Conservation (phyloP, 768 basidiomycete species). For the Psilocybe subaeruginosa region DNA sequence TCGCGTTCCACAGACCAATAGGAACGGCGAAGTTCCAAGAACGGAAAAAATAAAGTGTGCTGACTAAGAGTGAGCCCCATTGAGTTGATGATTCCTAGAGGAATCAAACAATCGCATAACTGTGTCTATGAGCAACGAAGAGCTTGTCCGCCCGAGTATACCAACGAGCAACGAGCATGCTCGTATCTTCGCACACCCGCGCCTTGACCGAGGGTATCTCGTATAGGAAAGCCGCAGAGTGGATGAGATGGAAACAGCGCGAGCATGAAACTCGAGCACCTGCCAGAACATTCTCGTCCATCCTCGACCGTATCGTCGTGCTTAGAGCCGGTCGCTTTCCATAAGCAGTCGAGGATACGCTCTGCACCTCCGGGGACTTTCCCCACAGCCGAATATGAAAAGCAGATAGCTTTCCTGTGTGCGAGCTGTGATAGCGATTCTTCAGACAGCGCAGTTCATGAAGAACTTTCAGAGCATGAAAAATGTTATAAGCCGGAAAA, state of each 20-base stretch:
- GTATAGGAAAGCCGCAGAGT: slow-evolving; percentile 55
- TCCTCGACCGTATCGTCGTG: slow-evolving; percentile 62
- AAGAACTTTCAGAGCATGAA: slow-evolving; percentile 13
- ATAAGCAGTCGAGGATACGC: slow-evolving; percentile 53
- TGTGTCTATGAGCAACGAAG: slow-evolving; percentile 83
- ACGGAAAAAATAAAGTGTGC: slow-evolving; percentile 60
- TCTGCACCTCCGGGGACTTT: slow-evolving; percentile 94
- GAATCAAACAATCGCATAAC: slow-evolving; percentile 79
- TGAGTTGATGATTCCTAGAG: slow-evolving; percentile 65
- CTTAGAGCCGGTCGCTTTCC: slow-evolving; percentile 82
- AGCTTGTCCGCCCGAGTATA: slow-evolving; percentile 38
- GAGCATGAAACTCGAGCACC: slow-evolving; percentile 19
- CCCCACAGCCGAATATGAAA: slow-evolving; percentile 74
- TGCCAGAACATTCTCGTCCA: slow-evolving; percentile 51
- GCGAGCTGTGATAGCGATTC: slow-evolving; percentile 88
- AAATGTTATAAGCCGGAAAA: slow-evolving; percentile 22
- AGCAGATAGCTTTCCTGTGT: slow-evolving; percentile 57
- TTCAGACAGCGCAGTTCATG: slow-evolving; percentile 57
- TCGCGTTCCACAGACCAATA: background rate
- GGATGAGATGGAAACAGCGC: slow-evolving; percentile 51
- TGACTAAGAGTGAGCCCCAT: slow-evolving; percentile 91
- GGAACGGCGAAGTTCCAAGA: slow-evolving; percentile 55
- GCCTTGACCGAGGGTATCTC: slow-evolving; percentile 42
- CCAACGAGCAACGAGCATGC: slow-evolving; percentile 55
- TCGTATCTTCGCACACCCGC: slow-evolving; percentile 77